Conservation (phyloP, 345 rosid species). For the Brassica nigra region DNA sequence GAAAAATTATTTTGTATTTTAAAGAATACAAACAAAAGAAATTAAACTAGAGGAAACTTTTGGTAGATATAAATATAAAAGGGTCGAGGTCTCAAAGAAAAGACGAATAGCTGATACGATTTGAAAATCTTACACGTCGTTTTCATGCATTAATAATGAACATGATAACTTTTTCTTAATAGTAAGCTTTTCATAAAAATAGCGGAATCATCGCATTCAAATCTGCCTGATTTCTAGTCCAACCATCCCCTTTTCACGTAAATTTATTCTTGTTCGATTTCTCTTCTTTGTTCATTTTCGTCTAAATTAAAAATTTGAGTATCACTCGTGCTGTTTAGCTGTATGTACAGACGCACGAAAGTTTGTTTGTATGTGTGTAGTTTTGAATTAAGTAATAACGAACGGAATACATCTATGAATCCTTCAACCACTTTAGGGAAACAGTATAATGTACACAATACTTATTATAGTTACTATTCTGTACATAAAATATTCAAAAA, state of each 20-base stretch:
- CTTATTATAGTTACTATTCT: background rate
- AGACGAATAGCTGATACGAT: conserved; percentile 16
- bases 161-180: background rate
- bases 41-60: background rate
- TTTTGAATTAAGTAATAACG: background rate
- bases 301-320: background rate
- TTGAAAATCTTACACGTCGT: conserved; percentile 26
- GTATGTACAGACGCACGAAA: background rate
- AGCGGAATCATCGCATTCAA: conserved; percentile 44
- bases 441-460: background rate
- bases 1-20: background rate
- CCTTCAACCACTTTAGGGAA: background rate
- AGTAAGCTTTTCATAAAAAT: background rate
- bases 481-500: background rate
- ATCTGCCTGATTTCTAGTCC: conserved; percentile 31
- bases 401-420: background rate
- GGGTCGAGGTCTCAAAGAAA: conserved; percentile 22
- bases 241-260: conserved; percentile 24
- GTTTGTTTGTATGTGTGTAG: background rate
- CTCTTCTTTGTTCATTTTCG: background rate
- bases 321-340: background rate
- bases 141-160: conserved; percentile 32
- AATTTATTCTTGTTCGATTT: background rate
- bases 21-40: background rate
- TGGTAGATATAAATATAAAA: background rate